phyloP scores from a whole-genome alignment of 768 basidiomycete genomes.

The Mycena metata region DNA sequence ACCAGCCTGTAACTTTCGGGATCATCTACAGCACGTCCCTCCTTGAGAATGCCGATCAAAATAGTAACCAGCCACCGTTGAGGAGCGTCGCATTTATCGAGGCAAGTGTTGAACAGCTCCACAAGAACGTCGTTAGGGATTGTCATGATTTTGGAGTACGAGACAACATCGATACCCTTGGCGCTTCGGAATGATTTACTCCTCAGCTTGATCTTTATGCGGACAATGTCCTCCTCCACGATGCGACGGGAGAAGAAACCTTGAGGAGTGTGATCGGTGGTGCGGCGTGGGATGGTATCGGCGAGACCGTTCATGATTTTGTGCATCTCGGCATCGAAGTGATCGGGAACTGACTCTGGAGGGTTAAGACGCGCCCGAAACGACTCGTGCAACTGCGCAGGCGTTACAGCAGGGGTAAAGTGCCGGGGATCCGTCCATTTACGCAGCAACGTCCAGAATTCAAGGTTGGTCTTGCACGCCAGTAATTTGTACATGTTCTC shows the following conservation, averaged over 20 bases:
- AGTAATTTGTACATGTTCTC: too few species aligned
- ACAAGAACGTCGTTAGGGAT: background rate
- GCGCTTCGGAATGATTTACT: background rate
- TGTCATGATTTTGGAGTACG: background rate
- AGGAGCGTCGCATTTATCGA: background rate
- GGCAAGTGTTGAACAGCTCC: background rate
- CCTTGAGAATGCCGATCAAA: too few species aligned
- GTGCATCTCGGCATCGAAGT: background rate
- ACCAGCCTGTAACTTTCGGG: too few species aligned
- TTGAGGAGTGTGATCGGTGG: background rate
- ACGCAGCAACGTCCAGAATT: too few species aligned
- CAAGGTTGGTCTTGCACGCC: too few species aligned
- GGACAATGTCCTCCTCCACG: background rate
- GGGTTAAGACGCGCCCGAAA: background rate
- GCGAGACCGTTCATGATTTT: background rate
- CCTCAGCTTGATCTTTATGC: background rate
- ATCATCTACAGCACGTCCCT: too few species aligned
- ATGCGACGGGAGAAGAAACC: background rate
- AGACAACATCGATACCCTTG: background rate
- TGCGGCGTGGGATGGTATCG: background rate
- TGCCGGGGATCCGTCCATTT: too few species aligned
- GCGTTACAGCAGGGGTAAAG: too few species aligned
- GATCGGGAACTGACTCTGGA: background rate
- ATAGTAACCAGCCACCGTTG: too few species aligned
- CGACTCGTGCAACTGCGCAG: background rate